Conservation (phyloP, 495 filamentous ascomycete species). For the Astrothelium macrocarpum region DNA sequence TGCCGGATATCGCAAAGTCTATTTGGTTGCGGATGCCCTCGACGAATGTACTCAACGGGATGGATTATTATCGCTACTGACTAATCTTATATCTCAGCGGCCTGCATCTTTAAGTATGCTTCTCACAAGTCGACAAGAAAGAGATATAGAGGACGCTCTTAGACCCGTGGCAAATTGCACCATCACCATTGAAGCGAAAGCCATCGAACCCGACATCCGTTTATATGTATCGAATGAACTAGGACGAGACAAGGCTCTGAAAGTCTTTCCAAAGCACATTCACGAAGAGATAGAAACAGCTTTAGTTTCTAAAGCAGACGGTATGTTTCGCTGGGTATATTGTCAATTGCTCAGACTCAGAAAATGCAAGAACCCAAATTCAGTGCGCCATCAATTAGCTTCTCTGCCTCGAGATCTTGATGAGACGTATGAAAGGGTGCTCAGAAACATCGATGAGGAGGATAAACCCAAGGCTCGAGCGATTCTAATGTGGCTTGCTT, state of each 20-base stretch:
- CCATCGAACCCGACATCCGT: constrained; percentile 18
- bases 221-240: constrained; percentile 15
- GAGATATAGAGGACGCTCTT: constrained; percentile 16
- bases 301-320: neutral
- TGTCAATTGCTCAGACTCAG: neutral
- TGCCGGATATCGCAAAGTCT: neutral
- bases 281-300: neutral
- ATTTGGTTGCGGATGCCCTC: constrained; percentile 19
- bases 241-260: neutral
- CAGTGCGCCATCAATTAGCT: neutral
- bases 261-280: neutral
- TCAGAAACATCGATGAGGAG: neutral
- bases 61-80: constrained; percentile 11
- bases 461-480: neutral
- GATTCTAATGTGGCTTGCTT: neutral
- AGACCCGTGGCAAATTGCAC: neutral
- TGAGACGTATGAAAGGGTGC: neutral
- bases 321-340: constrained; percentile 4
- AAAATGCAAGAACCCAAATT: neutral
- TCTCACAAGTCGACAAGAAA: constrained; percentile 18
- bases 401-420: neutral
- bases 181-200: constrained; percentile 13
- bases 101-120: constrained; percentile 14
- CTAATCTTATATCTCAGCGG: constrained; percentile 8
- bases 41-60: constrained; percentile 18